phyloP scores from a whole-genome alignment of 2,329 filamentous ascomycete genomes.

The Claviceps maximensis region DNA sequence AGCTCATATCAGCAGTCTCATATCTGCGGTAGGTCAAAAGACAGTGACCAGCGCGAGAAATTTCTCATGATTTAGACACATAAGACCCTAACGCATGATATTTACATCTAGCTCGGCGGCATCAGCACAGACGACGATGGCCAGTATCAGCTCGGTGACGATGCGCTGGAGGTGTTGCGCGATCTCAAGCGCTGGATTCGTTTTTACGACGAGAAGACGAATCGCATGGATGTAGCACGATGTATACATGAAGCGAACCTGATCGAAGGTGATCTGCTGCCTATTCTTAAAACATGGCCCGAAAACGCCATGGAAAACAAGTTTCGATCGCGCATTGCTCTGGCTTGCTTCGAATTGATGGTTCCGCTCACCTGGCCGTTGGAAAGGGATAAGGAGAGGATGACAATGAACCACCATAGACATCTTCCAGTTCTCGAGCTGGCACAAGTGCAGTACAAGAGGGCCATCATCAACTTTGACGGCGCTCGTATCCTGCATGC shows the following conservation, averaged over 20 bases:
- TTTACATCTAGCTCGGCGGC: conserved; percentile 58
- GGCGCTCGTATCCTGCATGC: conserved; percentile 65
- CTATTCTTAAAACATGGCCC: conserved; percentile 75
- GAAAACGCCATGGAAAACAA: conserved; percentile 59
- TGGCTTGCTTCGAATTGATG: conserved; percentile 81
- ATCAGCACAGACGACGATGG: conserved; percentile 67
- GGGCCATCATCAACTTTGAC: conserved; percentile 73
- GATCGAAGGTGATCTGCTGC: conserved; percentile 77
- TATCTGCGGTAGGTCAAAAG: conserved; percentile 62
- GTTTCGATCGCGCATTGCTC: conserved; percentile 63
- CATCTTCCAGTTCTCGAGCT: conserved; percentile 84
- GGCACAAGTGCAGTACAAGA: conserved; percentile 81
- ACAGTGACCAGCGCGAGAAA: conserved; percentile 5
- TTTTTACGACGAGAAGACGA: conserved; percentile 84
- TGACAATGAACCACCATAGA: conserved; percentile 85
- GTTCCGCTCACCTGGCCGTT: conserved; percentile 91
- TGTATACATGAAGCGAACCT: conserved; percentile 86
- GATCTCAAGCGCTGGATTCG: conserved; percentile 94
- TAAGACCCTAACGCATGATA: background rate
- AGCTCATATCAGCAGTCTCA: conserved; percentile 84
- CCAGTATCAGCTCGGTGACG: conserved; percentile 80
- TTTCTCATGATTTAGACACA: background rate
- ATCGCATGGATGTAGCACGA: conserved; percentile 87
- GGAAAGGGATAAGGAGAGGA: conserved; percentile 62
- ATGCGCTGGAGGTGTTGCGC: conserved; percentile 79